These are phyloP conservation scores for Macrolepiota dolichaula DNA, from an alignment of 768 basidiomycete genomes.

Conservation along the genomic window DNA sequence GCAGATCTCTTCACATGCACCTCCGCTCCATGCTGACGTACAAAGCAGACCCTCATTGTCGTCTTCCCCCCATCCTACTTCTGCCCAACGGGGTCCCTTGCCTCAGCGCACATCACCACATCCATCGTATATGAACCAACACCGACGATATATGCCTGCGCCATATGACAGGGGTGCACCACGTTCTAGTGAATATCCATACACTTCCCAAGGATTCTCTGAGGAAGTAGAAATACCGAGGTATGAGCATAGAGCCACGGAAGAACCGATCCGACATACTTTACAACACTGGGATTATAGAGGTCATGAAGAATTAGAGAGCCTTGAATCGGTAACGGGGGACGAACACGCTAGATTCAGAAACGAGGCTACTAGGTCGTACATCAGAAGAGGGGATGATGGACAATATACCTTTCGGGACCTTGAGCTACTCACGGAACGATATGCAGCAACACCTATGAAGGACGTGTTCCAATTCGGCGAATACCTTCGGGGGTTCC, in stretches of 20 bases:
- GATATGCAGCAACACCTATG: neutral
- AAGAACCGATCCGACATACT: neutral
- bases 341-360: neutral
- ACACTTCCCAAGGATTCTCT: neutral
- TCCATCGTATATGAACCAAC: too few species aligned
- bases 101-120: too few species aligned
- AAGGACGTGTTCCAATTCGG: neutral
- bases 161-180: neutral
- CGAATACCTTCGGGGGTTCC: conserved; percentile 9
- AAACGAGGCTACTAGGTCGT: neutral
- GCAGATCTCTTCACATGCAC: too few species aligned
- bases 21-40: too few species aligned
- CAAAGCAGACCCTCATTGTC: too few species aligned
- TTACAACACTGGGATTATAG: neutral
- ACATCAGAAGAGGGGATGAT: neutral
- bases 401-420: neutral
- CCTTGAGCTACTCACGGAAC: neutral
- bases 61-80: too few species aligned
- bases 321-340: neutral
- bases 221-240: neutral
- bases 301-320: neutral
- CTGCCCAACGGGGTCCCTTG: too few species aligned
- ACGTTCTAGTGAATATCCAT: neutral
- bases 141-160: neutral
- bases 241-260: neutral